Conservation (phyloP, 1,284 basidiomycete genomes). For the Austropuccinia psidii region DNA sequence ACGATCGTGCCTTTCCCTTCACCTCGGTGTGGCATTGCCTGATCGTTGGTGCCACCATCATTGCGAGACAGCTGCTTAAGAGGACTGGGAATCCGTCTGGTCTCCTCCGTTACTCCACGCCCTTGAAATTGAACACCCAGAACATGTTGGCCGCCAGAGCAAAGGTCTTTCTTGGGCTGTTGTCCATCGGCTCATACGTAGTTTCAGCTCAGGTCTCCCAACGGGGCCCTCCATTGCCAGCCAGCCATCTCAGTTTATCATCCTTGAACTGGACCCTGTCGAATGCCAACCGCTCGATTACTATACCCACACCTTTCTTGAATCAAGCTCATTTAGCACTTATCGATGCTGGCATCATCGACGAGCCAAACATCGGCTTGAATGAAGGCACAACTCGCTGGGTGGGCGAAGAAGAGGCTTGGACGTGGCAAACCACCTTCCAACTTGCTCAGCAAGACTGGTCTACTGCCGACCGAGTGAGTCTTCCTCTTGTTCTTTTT, state of each 20-base stretch:
- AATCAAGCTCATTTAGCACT: conserved; percentile 41
- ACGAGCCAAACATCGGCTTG: conserved; percentile 39
- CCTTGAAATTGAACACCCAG: no score
- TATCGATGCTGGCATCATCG: conserved; percentile 41
- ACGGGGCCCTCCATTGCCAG: conserved; percentile 24
- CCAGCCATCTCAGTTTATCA: conserved; percentile 26
- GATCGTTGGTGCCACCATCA: no score
- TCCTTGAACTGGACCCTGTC: conserved; percentile 40
- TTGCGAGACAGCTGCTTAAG: no score
- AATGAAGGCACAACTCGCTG: conserved; percentile 34
- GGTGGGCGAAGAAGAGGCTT: conserved; percentile 33
- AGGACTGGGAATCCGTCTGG: no score
- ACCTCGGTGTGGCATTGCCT: no score
- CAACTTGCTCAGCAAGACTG: background rate
- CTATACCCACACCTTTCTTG: conserved; percentile 41
- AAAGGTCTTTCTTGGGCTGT: no score
- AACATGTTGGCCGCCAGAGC: no score
- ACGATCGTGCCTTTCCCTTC: no score
- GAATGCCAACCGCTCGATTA: conserved; percentile 41
- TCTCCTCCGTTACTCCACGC: no score
- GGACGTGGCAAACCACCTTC: conserved; percentile 28
- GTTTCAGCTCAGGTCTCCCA: no score
- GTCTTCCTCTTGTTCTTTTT: background rate
- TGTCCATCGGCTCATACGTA: no score
- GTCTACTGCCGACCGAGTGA: conserved; percentile 16